A percentile compares a stretch with the other conserved stretches of the same genome.
These are phyloP conservation scores for Osmanthus fragrans DNA, from an alignment of 257 asterid species.

Conservation along the genomic window DNA sequence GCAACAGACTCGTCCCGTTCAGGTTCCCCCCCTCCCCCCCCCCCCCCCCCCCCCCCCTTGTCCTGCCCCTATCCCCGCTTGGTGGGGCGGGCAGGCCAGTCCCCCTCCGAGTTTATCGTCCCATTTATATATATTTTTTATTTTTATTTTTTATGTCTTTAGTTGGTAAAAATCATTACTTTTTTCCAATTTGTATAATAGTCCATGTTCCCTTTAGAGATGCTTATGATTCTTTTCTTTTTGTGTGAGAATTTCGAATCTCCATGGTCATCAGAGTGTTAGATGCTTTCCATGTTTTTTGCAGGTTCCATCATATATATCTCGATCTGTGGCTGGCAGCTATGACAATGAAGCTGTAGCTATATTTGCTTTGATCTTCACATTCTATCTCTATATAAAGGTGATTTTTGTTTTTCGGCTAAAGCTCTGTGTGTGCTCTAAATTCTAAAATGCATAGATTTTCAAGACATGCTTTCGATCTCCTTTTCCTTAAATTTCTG, in stretches of 20 bases:
- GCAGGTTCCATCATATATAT: conserved; percentile 98
- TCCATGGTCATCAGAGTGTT: conserved; percentile 18
- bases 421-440: background rate
- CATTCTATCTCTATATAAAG: conserved; percentile 96
- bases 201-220: no score
- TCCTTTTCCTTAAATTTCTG: conserved; percentile 17
- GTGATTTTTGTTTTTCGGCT: conserved; percentile 36
- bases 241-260: background rate
- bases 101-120: no score
- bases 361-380: conserved; percentile 93
- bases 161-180: no score
- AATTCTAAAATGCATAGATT: conserved; percentile 4
- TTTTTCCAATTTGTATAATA: no score
- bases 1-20: no score
- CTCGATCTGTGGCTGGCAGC: conserved; percentile 99
- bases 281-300: conserved; percentile 6
- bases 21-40: no score
- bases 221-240: no score
- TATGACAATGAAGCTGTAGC: conserved; percentile 99
- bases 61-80: no score
- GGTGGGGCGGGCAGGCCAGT: no score
- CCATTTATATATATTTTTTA: no score
- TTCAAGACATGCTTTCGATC: background rate
- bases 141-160: no score
- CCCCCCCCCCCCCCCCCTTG: no score